phyloP scores from a whole-genome alignment of 2,329 filamentous ascomycete species.

The Aspergillus caelatus region DNA sequence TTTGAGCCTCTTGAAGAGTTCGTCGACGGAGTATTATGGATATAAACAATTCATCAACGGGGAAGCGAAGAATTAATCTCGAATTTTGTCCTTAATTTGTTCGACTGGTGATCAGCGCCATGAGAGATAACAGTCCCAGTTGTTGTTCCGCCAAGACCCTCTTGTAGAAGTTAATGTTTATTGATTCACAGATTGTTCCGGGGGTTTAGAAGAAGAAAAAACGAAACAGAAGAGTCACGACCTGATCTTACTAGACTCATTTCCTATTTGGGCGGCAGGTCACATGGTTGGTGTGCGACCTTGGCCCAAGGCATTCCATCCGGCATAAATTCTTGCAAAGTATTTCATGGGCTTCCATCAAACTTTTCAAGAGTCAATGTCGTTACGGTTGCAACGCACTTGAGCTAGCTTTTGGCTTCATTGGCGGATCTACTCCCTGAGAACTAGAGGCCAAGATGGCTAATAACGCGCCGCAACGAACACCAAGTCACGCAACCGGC shows the following conservation, averaged over 20 bases:
- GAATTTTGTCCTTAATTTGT: background rate
- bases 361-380: background rate
- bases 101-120: too few species aligned
- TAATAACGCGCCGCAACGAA: background rate
- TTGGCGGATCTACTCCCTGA: background rate
- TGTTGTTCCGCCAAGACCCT: too few species aligned
- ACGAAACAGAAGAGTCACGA: too few species aligned
- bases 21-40: background rate
- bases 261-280: background rate
- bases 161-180: too few species aligned
- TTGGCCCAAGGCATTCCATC: too few species aligned
- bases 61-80: background rate
- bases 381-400: background rate
- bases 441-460: background rate
- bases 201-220: background rate
- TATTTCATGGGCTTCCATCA: background rate
- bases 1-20: background rate
- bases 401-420: background rate
- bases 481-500: conserved; percentile 1
- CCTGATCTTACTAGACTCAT: too few species aligned
- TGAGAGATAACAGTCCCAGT: too few species aligned
- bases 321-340: too few species aligned
- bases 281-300: background rate
- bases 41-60: background rate
- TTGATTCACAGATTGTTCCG: too few species aligned